Conservation (phyloP, 1,284 basidiomycete genomes). For the Boletus smithii region DNA sequence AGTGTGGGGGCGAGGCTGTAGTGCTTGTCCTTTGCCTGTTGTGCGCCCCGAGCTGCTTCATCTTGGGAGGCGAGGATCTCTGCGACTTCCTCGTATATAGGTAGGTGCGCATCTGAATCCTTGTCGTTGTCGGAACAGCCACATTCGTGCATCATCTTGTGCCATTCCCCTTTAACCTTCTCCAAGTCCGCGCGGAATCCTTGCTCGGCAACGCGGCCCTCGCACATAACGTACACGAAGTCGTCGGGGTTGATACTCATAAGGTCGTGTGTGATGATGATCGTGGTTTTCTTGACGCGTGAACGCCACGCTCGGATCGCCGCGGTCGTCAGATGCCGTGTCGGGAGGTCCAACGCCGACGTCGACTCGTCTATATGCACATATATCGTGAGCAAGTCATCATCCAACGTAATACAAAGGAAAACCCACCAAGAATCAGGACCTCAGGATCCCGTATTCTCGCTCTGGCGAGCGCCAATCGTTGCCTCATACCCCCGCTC, state of each 20-base stretch:
- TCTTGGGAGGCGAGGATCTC: slow-evolving; percentile 40
- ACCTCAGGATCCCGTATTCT: slow-evolving; percentile 84
- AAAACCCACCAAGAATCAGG: slow-evolving; percentile 79
- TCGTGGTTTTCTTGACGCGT: slow-evolving; percentile 74
- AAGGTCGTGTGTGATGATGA: slow-evolving; percentile 96
- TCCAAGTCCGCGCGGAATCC: slow-evolving; percentile 82
- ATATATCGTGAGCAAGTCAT: slow-evolving; percentile 6
- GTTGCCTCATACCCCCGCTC: slow-evolving; percentile 92
- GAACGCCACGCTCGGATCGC: slow-evolving; percentile 77
- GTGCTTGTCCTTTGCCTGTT: slow-evolving; percentile 24
- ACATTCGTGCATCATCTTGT: slow-evolving; percentile 51
- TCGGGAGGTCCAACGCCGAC: slow-evolving; percentile 88
- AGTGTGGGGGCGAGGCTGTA: slow-evolving; percentile 29
- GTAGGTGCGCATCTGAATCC: slow-evolving; percentile 32
- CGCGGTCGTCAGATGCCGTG: slow-evolving; percentile 85
- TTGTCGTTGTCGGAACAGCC: slow-evolving; percentile 38
- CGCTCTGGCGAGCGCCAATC: slow-evolving; percentile 89
- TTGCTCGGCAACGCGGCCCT: slow-evolving; percentile 82
- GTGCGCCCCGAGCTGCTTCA: slow-evolving; percentile 33
- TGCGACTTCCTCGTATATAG: slow-evolving; percentile 41
- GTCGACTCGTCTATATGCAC: slow-evolving; percentile 83
- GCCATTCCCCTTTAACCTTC: slow-evolving; percentile 47
- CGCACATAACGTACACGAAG: slow-evolving; percentile 90
- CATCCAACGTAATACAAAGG: slow-evolving; percentile 4
- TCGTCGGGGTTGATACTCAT: slow-evolving; percentile 76